Evolutionary conservation across 305 asterid genomes (phyloP).

Genomic region (Coffea humblotiana): DNA sequence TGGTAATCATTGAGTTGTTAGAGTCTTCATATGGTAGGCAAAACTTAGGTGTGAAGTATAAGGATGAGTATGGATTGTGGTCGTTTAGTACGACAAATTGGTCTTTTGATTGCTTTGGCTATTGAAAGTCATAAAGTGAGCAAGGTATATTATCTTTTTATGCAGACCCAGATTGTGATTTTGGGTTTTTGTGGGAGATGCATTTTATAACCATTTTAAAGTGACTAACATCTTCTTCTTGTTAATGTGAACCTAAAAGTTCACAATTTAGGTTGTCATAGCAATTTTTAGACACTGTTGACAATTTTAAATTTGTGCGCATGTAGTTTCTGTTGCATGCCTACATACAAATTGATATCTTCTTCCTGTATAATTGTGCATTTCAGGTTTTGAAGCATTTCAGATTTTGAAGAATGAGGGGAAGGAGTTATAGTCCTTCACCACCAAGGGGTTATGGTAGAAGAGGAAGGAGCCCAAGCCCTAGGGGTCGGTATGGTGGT

Average conservation of each 20-base stretch:
- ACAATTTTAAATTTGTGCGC: neutral
- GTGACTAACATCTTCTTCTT: neutral
- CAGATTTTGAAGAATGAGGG: conserved; percentile 53
- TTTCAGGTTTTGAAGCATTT: neutral
- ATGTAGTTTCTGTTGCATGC: neutral
- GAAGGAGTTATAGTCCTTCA: conserved; percentile 87
- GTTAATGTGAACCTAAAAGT: neutral
- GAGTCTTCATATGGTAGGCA: neutral
- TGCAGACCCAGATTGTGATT: neutral
- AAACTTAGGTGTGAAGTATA: too few relatives aligned
- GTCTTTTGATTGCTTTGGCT: neutral
- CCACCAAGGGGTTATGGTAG: conserved; percentile 85
- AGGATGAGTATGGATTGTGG: neutral
- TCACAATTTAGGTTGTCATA: neutral
- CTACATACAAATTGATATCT: neutral
- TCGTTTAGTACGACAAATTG: neutral
- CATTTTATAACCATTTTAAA: neutral
- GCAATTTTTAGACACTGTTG: neutral
- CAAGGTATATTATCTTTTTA: neutral
- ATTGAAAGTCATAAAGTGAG: neutral
- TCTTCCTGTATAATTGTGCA: neutral
- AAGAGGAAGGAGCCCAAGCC: conserved; percentile 74
- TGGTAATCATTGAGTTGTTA: neutral
- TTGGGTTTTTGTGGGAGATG: neutral
- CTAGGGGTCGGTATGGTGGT: conserved; percentile 61